A percentile compares a stretch with the other conserved stretches of the same genome.
These are phyloP conservation scores for Candida manassasensis DNA, from an alignment of 805 yeast genomes.

Conservation along the genomic window DNA sequence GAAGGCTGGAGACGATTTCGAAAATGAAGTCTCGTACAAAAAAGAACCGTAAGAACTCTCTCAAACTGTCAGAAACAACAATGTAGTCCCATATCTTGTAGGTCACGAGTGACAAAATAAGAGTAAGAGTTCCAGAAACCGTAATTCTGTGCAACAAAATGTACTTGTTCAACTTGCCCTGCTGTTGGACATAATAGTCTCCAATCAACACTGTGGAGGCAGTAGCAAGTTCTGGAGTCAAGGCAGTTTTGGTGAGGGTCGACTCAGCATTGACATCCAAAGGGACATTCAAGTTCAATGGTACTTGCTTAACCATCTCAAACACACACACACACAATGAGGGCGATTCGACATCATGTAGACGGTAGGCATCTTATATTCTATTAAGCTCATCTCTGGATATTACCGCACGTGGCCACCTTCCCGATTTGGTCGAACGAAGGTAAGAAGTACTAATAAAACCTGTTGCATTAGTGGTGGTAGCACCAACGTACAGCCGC, in stretches of 20 bases:
- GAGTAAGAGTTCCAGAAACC: not conserved
- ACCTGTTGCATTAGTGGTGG: too few relatives aligned
- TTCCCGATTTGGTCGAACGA: not conserved
- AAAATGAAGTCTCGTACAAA: slow-evolving; percentile 21
- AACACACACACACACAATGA: not conserved
- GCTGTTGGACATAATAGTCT: slow-evolving; percentile 50
- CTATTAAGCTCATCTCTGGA: too few relatives aligned
- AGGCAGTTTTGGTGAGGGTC: slow-evolving; percentile 42
- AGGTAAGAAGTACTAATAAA: too few relatives aligned
- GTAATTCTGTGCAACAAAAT: slow-evolving; percentile 38
- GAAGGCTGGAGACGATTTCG: slow-evolving; percentile 23
- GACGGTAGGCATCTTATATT: not conserved
- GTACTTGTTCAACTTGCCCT: slow-evolving; percentile 41
- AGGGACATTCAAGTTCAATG: slow-evolving; percentile 50
- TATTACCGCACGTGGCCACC: slow-evolving; percentile 1
- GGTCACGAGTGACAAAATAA: slow-evolving; percentile 16
- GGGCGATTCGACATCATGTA: not conserved
- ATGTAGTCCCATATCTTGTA: slow-evolving; percentile 27
- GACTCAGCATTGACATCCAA: slow-evolving; percentile 49
- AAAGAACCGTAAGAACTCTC: slow-evolving; percentile 23
- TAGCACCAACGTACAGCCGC: too few relatives aligned
- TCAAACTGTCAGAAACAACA: slow-evolving; percentile 24
- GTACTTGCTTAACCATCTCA: slow-evolving; percentile 43
- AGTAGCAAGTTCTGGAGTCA: slow-evolving; percentile 55
- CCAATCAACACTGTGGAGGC: slow-evolving; percentile 61